Conservation (phyloP, 1,139 yeast species). For the Schizosaccharomyces versatilis region DNA sequence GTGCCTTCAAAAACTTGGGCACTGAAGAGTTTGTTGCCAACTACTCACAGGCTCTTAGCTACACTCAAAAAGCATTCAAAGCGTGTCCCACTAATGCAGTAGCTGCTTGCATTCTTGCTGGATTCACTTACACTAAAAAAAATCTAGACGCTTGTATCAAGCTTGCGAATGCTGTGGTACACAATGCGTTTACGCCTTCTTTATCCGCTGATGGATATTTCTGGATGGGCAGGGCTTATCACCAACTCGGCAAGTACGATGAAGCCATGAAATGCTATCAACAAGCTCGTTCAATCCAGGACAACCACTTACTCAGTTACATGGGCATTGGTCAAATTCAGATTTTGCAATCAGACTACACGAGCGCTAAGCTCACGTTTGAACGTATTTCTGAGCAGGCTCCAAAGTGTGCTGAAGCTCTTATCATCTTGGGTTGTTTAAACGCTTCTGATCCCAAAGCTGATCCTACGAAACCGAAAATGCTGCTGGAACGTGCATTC, state of each 20-base stretch:
- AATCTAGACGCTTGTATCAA: slow-evolving; percentile 36
- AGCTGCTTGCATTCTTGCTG: slow-evolving; percentile 27
- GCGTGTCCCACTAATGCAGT: slow-evolving; percentile 21
- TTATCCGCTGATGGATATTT: slow-evolving; percentile 57
- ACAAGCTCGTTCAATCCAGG: slow-evolving; percentile 26
- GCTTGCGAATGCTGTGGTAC: slow-evolving; percentile 32
- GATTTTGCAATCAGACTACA: slow-evolving; percentile 45
- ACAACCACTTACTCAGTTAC: slow-evolving; percentile 34
- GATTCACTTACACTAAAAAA: slow-evolving; percentile 38
- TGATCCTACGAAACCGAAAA: neutral
- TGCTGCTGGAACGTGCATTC: slow-evolving; percentile 12
- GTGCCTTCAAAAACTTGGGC: slow-evolving; percentile 26
- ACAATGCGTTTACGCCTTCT: slow-evolving; percentile 21
- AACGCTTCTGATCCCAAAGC: slow-evolving; percentile 23
- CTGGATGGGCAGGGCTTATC: slow-evolving; percentile 69
- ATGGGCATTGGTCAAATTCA: slow-evolving; percentile 79
- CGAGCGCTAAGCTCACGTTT: slow-evolving; percentile 69
- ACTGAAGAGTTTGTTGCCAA: slow-evolving; percentile 18
- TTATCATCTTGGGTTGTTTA: slow-evolving; percentile 52
- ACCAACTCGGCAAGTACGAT: slow-evolving; percentile 34
- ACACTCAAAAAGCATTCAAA: slow-evolving; percentile 22
- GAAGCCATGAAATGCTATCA: slow-evolving; percentile 54
- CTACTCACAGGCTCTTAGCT: slow-evolving; percentile 20
- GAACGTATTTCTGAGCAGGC: slow-evolving; percentile 49
- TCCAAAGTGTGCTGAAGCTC: slow-evolving; percentile 53